Conservation (phyloP, 176 grass and related monocot genomes). For the Raddia guianensis region DNA sequence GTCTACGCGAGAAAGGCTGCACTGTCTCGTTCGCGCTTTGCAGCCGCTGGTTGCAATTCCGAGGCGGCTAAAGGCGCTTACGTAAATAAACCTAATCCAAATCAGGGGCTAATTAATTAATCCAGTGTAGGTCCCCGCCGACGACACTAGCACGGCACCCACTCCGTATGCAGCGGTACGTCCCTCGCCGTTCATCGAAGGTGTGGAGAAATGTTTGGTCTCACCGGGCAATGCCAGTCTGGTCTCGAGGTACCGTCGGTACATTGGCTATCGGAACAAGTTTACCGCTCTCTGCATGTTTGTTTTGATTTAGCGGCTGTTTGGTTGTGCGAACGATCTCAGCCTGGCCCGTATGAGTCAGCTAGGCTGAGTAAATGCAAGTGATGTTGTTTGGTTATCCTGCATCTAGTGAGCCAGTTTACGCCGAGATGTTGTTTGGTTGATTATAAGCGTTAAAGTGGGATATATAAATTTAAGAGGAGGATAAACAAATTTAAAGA, state of each 20-base stretch:
- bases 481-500: too few species aligned
- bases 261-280: neutral
- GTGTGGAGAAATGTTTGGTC: neutral
- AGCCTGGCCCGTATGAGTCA: too few species aligned
- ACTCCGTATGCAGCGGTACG: neutral
- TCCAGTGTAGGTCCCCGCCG: neutral
- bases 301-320: too few species aligned
- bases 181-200: neutral
- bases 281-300: too few species aligned
- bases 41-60: slow-evolving; percentile 34
- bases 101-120: neutral
- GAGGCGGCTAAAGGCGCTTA: slow-evolving; percentile 38
- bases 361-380: too few species aligned
- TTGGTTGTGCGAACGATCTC: too few species aligned
- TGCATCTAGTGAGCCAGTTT: too few species aligned
- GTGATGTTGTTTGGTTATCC: too few species aligned
- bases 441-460: too few species aligned
- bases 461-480: too few species aligned
- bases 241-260: neutral
- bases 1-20: slow-evolving; percentile 38
- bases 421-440: too few species aligned
- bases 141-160: neutral
- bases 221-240: neutral
- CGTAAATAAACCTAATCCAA: slow-evolving; percentile 24
- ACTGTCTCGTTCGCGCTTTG: neutral